Conservation (phyloP, 352 stramenopile genomes). For the Phytophthora podocarpi region DNA sequence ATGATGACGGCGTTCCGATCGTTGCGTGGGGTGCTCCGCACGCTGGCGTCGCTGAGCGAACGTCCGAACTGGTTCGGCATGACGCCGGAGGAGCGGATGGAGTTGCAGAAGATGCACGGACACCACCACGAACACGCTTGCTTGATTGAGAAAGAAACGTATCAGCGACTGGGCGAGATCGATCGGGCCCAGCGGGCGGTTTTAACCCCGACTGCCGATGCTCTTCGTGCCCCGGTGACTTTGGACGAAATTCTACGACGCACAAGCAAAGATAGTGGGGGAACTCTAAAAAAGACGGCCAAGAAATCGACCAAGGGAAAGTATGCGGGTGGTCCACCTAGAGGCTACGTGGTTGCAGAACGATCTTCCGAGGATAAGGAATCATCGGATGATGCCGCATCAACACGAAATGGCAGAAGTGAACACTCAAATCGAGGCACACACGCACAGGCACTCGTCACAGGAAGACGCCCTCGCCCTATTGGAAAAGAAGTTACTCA, state of each 20-base stretch:
- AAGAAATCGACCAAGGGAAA: conserved; percentile 21
- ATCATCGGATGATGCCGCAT: conserved; percentile 8
- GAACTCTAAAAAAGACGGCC: conserved; percentile 11
- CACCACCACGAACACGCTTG: conserved; percentile 40
- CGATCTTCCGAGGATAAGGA: conserved; percentile 13
- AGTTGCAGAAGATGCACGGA: conserved; percentile 38
- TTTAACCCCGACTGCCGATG: conserved; percentile 19
- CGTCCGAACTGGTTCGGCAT: conserved; percentile 48
- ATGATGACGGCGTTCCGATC: conserved; percentile 42
- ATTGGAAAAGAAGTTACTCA: conserved; percentile 2
- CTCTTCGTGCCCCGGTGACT: conserved; percentile 24
- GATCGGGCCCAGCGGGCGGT: conserved; percentile 29
- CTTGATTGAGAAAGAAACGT: conserved; percentile 40
- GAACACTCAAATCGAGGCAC: conserved; percentile 22
- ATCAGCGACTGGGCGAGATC: conserved; percentile 35
- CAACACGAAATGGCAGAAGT: conserved; percentile 9
- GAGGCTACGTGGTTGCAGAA: conserved; percentile 24
- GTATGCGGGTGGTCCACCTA: conserved; percentile 11
- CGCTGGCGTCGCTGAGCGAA: conserved; percentile 33
- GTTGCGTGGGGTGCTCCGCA: conserved; percentile 33
- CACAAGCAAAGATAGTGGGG: conserved; percentile 14
- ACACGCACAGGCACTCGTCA: conserved; percentile 4
- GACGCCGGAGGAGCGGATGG: conserved; percentile 37
- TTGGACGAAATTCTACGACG: conserved; percentile 26
- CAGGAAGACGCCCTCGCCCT: conserved; percentile 1